A percentile compares a stretch with the other conserved stretches of the same genome.
Evolutionary conservation across 1,284 basidiomycete species (phyloP).

Genomic region (Mycosarcoma mackinlayi): DNA sequence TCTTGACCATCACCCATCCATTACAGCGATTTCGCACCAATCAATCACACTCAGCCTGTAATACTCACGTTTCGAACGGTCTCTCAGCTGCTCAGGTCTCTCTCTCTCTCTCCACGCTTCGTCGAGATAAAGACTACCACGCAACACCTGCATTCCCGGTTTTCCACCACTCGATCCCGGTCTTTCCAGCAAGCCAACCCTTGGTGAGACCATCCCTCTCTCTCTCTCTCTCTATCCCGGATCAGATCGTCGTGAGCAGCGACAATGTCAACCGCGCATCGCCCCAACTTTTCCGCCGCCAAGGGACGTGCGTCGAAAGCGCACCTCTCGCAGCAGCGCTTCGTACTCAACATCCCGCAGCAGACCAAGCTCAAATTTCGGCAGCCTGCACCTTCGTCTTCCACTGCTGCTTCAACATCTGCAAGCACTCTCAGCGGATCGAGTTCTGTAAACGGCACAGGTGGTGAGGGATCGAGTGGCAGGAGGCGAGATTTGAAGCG

Average conservation of each 20-base stretch:
- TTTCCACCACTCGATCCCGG: no score
- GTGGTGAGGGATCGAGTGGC: not conserved
- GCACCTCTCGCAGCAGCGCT: slow-evolving; percentile 42
- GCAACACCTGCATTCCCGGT: no score
- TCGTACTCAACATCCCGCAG: slow-evolving; percentile 41
- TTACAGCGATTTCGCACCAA: not conserved
- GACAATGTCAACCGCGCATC: slow-evolving; percentile 63
- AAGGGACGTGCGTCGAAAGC: slow-evolving; percentile 49
- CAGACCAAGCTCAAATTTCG: slow-evolving; percentile 66
- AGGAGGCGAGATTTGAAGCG: slow-evolving; percentile 57
- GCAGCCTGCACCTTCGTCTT: slow-evolving; percentile 29
- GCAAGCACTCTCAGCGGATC: no score
- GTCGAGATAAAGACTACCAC: no score
- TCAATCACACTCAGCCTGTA: not conserved
- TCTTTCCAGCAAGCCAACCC: no score
- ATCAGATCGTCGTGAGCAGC: no score
- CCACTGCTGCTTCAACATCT: not conserved
- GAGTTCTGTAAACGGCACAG: not conserved
- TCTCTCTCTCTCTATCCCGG: no score
- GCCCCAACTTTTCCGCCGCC: slow-evolving; percentile 65
- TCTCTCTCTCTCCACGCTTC: no score
- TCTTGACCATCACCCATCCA: not conserved
- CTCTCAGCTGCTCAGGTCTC: no score
- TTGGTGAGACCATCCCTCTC: not conserved
- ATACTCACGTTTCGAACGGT: no score